These are phyloP conservation scores for Moesziomyces sp. DNA, from an alignment of 1,284 basidiomycete genomes.

Conservation along the genomic window DNA sequence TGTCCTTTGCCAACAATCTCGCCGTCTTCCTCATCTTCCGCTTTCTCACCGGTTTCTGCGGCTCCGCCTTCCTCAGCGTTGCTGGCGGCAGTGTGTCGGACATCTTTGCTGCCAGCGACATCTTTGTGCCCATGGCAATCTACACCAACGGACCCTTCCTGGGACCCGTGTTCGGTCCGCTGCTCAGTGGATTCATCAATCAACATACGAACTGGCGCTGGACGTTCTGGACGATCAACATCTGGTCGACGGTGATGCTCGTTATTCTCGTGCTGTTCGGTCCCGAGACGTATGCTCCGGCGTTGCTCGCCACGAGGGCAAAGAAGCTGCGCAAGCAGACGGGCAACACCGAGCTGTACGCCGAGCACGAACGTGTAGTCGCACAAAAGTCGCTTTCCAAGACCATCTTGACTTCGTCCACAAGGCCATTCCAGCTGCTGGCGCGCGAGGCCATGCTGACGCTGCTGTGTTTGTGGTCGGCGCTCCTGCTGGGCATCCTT, in stretches of 20 bases:
- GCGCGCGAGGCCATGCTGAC: slow-evolving; percentile 32
- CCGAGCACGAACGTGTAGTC: slow-evolving; percentile 24
- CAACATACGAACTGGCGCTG: slow-evolving; percentile 64
- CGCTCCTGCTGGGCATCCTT: slow-evolving; percentile 40
- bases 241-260: slow-evolving; percentile 59
- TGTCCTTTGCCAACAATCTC: slow-evolving; percentile 63
- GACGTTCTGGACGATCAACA: slow-evolving; percentile 64
- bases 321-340: slow-evolving; percentile 63
- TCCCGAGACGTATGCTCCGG: slow-evolving; percentile 66
- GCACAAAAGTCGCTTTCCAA: slow-evolving; percentile 22
- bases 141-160: slow-evolving; percentile 67
- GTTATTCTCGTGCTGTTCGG: slow-evolving; percentile 61
- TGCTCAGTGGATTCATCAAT: slow-evolving; percentile 61
- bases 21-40: slow-evolving; percentile 63
- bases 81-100: slow-evolving; percentile 56
- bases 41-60: slow-evolving; percentile 63
- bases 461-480: slow-evolving; percentile 41
- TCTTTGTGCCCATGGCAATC: slow-evolving; percentile 64
- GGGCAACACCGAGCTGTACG: slow-evolving; percentile 51
- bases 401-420: slow-evolving; percentile 28
- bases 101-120: slow-evolving; percentile 60
- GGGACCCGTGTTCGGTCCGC: slow-evolving; percentile 52
- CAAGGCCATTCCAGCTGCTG: slow-evolving; percentile 30
- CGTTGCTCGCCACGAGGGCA: slow-evolving; percentile 59
- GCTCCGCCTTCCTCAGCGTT: slow-evolving; percentile 61